Evolutionary conservation across 225 moss, liverwort and hornwort species (phyloP).

Genomic region (Bryoerythrophyllum caledonicum): DNA sequence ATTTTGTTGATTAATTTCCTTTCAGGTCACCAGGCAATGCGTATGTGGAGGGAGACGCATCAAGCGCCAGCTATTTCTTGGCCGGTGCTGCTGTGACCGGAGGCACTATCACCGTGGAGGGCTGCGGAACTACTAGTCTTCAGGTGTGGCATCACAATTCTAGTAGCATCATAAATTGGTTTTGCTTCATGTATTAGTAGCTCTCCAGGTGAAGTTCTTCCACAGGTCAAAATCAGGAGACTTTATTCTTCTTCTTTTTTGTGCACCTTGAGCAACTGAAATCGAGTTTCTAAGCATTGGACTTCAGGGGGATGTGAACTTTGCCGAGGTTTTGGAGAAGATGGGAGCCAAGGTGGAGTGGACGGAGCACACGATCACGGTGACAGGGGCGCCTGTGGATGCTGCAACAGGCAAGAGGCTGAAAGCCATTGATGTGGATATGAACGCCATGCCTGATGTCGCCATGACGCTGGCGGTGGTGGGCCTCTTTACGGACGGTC

Average conservation of each 20-base stretch:
- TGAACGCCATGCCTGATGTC: slow-evolving; percentile 97
- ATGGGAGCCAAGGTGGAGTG: slow-evolving; percentile 88
- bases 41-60: slow-evolving; percentile 97
- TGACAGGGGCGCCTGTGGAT: slow-evolving; percentile 66
- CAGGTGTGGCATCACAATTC: slow-evolving; percentile 46
- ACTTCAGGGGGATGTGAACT: slow-evolving; percentile 91
- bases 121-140: slow-evolving; percentile 90
- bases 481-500: slow-evolving; percentile 78
- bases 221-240: background rate
- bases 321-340: slow-evolving; percentile 67
- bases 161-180: background rate
- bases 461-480: slow-evolving; percentile 99
- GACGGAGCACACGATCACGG: slow-evolving; percentile 74
- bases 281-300: background rate
- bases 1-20: background rate
- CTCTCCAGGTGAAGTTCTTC: background rate
- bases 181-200: background rate
- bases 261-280: background rate
- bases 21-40: slow-evolving; percentile 83
- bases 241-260: background rate
- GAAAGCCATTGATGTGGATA: slow-evolving; percentile 88
- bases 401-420: slow-evolving; percentile 63
- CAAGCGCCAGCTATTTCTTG: slow-evolving; percentile 96
- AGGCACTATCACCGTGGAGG: slow-evolving; percentile 86
- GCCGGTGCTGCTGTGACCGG: slow-evolving; percentile 97